Base-by-base conservation (phyloP, 1,139 yeast species). In the Candida tunisiensis region DNA sequence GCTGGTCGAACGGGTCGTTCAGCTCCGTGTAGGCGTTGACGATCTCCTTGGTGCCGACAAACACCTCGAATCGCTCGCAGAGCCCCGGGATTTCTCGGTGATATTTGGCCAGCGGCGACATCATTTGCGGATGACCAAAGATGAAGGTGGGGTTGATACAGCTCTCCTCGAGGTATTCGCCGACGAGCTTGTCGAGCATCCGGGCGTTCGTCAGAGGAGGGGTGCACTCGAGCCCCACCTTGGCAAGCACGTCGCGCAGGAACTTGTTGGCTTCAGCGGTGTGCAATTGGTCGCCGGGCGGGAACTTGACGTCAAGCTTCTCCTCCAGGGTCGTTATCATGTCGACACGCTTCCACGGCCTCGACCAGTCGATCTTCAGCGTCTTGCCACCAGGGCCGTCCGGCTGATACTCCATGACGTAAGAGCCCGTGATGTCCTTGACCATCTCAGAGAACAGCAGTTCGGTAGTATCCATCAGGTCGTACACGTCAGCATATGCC, bases 121-220 rank as follows among this genome's bases (percentile, higher is more conserved):
- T 88, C 92, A 88, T 82, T 63, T 88, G 95, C 36, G 98, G 98
- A 57, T 88, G 98, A 41, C 98, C 98, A 48, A 82, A 85, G 57
- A 88, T 79, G 58, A 88, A 88, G 25, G 98, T 88, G 45, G 98
- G 98, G 66, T 82, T 88, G 57, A 85, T 79, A 51, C 93, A 80
- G 30, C 72, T 65, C 49, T 83, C 95, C 64, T 88, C 98, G 34
- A 74, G 55, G 49, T 38, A 59, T 53, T 82, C 96, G 47, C 98
- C 96, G 43, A 88, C 95, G 40, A 88, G 72, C 66, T 80, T 85
- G 65, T 88, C 98, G 53, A 88, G 70, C 95, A 88, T 85, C 65
- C 98, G 80, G 32, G 98, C 94, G 57, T 85, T 88, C 45, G 98
- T 88, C 49, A 83, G 69, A 34, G 98, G 98, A 32, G 98, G 95